phyloP scores from a whole-genome alignment of 495 filamentous ascomycete genomes.

The Penicillium herquei region DNA sequence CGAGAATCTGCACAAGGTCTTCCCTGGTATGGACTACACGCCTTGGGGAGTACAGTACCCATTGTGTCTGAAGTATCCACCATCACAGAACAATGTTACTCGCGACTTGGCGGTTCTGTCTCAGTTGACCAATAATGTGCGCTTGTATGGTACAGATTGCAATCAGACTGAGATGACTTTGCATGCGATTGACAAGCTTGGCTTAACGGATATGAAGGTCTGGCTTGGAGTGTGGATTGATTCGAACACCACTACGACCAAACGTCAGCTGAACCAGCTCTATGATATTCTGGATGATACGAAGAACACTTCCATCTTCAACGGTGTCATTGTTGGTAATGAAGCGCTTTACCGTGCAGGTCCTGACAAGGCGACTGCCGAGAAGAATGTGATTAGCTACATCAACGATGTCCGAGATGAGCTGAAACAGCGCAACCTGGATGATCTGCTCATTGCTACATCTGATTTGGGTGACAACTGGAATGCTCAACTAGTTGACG shows the following conservation, averaged over 20 bases:
- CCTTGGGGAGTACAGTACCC: conserved; percentile 90
- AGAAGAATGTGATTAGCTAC: conserved; percentile 59
- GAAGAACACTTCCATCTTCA: conserved; percentile 62
- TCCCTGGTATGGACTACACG: conserved; percentile 96
- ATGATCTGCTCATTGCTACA: conserved; percentile 73
- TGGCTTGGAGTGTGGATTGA: conserved; percentile 97
- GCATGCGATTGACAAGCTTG: conserved; percentile 72
- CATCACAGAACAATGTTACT: conserved; percentile 91
- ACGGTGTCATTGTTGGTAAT: conserved; percentile 89
- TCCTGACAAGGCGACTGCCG: conserved; percentile 55
- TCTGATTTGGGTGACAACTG: conserved; percentile 90
- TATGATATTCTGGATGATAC: conserved; percentile 74
- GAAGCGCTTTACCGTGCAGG: conserved; percentile 80
- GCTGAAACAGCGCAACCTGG: conserved; percentile 61
- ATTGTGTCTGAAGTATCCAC: conserved; percentile 72
- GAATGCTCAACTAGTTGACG: conserved; percentile 61
- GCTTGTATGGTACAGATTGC: conserved; percentile 95
- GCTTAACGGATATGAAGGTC: conserved; percentile 76
- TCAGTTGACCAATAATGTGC: conserved; percentile 84
- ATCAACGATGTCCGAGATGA: conserved; percentile 68
- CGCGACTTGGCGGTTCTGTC: conserved; percentile 88
- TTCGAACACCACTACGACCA: conserved; percentile 77
- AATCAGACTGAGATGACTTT: conserved; percentile 96
- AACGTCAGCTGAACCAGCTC: conserved; percentile 76
- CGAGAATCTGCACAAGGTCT: conserved; percentile 79